Percentiles rank a stretch among this genome's conserved stretches.
These are phyloP conservation scores for Elasticomyces elasticus DNA, from an alignment of 495 filamentous ascomycete genomes.

Conservation along the genomic window DNA sequence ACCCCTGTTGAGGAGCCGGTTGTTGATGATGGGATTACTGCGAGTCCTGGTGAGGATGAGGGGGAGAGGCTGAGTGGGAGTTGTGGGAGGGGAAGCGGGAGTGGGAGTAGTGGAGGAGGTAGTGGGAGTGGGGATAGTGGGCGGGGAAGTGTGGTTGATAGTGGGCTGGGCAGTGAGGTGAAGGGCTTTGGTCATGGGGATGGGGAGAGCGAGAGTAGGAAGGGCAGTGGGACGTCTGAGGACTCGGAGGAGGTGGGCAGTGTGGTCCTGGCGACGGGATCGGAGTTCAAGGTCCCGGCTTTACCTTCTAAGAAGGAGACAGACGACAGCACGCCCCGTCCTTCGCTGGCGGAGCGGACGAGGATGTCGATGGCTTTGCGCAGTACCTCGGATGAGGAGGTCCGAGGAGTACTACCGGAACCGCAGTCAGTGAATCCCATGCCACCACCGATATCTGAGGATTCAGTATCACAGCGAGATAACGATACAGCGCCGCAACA, in stretches of 20 bases:
- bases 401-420: constrained; percentile 2
- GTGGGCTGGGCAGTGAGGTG: background rate
- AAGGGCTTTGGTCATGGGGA: background rate
- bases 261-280: too few relatives aligned
- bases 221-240: background rate
- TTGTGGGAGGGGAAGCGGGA: background rate
- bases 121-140: too few relatives aligned
- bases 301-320: background rate
- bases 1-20: constrained; percentile 4
- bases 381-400: constrained; percentile 5
- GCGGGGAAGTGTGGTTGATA: constrained; percentile 1
- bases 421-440: background rate
- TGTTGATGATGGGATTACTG: background rate
- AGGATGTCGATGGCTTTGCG: constrained; percentile 35
- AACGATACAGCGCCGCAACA: background rate
- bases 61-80: background rate
- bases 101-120: background rate
- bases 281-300: too few relatives aligned
- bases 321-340: constrained; percentile 14
- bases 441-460: background rate
- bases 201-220: background rate
- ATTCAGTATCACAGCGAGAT: background rate
- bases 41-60: background rate
- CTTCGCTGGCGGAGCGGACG: constrained; percentile 36
- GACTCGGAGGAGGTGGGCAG: background rate